Evolutionary conservation across 805 yeast species (phyloP), one percentile per base, ranked within the genome.

Genomic region (Yarrowia deformans): DNA sequence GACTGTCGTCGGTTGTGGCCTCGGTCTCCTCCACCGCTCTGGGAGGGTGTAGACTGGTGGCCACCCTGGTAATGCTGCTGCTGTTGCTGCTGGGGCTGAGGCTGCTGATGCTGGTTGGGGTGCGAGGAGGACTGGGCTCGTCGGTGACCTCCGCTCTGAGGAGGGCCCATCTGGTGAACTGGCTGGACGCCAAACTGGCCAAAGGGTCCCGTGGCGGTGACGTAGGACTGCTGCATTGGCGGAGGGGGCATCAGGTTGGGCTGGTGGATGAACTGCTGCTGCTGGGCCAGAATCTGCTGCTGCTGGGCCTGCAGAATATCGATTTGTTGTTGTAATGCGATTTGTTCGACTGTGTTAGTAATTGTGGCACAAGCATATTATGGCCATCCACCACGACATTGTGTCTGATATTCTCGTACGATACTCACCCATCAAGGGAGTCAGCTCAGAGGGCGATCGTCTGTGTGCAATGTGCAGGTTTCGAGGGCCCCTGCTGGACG

Each of bases 1-100:
- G 98, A 93, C 77, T 94, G 98, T 77, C 99, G 87, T 81, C 99
- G 87, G 50, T 84, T 81, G 77, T 94, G 99, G 43, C 98, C 97
- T 70, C 82, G 80, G 16, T 70, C 70, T 46, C 67, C 69, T 6
- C 70, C 71, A 67, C 67, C 70, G 43, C 66, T 52, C 34, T 49
- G 66, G 58, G 71, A 71, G 61, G 49, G 67, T 55, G 40, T 64
- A 23, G 60, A 52, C 42, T 66, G 60, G 43, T 66, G 68, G 23
- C 35, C 35, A 4, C 39, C 48, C 68, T 19, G 39, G 55, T n/a
- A 48, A 29, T 49, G 63, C 63, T 56, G 63, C 63, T 29, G 63
- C 19, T 12, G 29, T 23, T 23, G 37, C 37, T 34, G 37, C 37
- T 34, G 37, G 37, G 37, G 37, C 37, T 34, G 37, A 8, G 37